Percentiles rank a stretch among this genome's conserved stretches.
Conservation (phyloP, 768 basidiomycete species). For the Neoboletus subvelutipes region DNA sequence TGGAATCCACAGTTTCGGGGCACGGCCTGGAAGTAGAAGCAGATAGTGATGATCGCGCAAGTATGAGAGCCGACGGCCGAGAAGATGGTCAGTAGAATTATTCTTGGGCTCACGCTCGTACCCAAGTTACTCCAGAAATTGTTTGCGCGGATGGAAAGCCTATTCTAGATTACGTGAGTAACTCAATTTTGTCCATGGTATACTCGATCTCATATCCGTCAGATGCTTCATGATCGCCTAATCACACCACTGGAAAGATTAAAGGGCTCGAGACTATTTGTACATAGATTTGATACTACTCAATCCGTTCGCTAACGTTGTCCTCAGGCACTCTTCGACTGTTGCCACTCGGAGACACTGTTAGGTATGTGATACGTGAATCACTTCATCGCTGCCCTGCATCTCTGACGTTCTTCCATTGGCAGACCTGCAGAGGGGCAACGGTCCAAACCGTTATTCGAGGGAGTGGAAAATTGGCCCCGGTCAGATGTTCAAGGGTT, state of each 20-base stretch:
- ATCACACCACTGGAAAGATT: constrained; percentile 18
- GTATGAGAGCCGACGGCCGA: constrained; percentile 44
- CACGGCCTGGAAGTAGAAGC: constrained; percentile 25
- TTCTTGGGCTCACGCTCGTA: not conserved
- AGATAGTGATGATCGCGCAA: constrained; percentile 25
- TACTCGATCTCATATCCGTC: not conserved
- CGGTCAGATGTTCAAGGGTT: constrained; percentile 19
- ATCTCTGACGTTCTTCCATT: not conserved
- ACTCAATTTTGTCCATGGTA: not conserved
- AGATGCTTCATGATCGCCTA: constrained; percentile 23
- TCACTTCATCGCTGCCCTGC: not conserved
- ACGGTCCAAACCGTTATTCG: constrained; percentile 15
- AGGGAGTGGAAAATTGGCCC: constrained; percentile 15
- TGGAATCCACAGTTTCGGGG: constrained; percentile 15
- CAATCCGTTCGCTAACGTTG: not conserved
- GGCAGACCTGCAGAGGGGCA: constrained; percentile 20
- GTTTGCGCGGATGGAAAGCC: constrained; percentile 17
- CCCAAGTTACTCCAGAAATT: constrained; percentile 17
- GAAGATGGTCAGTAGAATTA: constrained; percentile 42
- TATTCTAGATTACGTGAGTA: constrained; percentile 26
- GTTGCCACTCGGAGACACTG: constrained; percentile 30
- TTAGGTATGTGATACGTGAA: constrained; percentile 16
- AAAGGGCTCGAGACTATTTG: constrained; percentile 23
- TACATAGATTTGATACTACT: not conserved
- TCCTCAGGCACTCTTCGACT: constrained; percentile 28